Evolutionary conservation across 345 rosid species (phyloP).

Genomic region (Aurinia saxatilis): DNA sequence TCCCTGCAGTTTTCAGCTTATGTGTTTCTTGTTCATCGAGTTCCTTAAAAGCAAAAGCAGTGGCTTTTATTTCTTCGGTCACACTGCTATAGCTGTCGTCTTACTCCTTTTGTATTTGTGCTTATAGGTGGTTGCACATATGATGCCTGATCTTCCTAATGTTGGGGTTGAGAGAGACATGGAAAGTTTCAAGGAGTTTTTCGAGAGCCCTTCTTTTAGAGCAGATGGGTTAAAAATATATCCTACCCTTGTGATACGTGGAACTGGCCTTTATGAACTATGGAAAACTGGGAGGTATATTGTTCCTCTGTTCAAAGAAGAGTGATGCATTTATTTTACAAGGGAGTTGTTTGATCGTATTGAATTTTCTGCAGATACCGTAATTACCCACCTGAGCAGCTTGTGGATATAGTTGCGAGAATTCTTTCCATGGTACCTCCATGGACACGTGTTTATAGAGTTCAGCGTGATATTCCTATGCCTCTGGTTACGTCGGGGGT

Average conservation of each 20-base stretch:
- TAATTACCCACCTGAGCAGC: conserved; percentile 97
- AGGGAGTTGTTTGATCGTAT: neutral
- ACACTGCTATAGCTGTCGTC: neutral
- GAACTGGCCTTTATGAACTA: conserved; percentile 95
- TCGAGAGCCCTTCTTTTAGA: conserved; percentile 91
- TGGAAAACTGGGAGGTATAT: conserved; percentile 96
- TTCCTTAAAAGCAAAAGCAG: neutral
- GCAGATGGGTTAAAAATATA: conserved; percentile 98
- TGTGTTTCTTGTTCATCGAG: neutral
- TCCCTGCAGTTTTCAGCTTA: conserved; percentile 3
- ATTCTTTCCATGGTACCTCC: conserved; percentile 99
- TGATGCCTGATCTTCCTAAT: conserved; percentile 99
- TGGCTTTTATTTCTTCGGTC: neutral
- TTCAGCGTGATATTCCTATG: conserved; percentile 98
- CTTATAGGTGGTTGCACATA: conserved; percentile 93
- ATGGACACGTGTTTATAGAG: conserved; percentile 99
- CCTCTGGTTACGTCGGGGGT: conserved; percentile 98
- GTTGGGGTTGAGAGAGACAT: conserved; percentile 97
- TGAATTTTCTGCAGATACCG: conserved; percentile 51
- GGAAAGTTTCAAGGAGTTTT: conserved; percentile 94
- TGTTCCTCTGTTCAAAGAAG: neutral
- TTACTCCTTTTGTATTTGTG: neutral
- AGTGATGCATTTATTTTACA: neutral
- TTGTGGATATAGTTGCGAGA: conserved; percentile 95
- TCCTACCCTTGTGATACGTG: conserved; percentile 97